A percentile compares a stretch with the other conserved stretches of the same genome.
Conservation (phyloP, 768 basidiomycete genomes). For the Rhodocollybia butyracea region DNA sequence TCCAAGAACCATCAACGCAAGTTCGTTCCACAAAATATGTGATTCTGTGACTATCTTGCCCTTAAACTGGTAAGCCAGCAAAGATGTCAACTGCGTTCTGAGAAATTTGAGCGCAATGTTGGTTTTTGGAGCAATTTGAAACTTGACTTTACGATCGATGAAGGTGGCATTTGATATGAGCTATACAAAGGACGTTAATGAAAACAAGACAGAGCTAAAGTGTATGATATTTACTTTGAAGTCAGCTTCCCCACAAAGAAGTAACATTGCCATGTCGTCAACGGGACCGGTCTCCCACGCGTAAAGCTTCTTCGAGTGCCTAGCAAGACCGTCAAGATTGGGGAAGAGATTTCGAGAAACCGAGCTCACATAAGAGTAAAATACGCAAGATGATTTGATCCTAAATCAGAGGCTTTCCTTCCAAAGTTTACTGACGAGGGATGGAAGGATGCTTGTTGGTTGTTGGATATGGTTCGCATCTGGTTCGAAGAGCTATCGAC, state of each 20-base stretch:
- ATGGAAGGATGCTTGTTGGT: conserved; percentile 76
- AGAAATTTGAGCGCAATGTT: conserved; percentile 79
- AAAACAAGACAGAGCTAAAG: neutral
- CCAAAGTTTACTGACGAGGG: conserved; percentile 91
- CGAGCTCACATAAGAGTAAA: conserved; percentile 80
- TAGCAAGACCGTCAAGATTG: conserved; percentile 22
- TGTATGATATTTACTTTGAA: conserved; percentile 52
- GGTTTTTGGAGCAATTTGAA: conserved; percentile 64
- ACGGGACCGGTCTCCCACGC: conserved; percentile 92
- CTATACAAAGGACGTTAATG: conserved; percentile 34
- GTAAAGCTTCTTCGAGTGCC: conserved; percentile 93
- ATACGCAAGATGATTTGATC: conserved; percentile 71
- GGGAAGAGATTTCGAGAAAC: neutral
- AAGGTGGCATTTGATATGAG: conserved; percentile 64
- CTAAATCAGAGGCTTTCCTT: conserved; percentile 63
- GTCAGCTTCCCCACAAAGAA: conserved; percentile 89
- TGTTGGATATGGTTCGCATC: conserved; percentile 80
- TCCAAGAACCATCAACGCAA: conserved; percentile 62
- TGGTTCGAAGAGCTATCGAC: conserved; percentile 73
- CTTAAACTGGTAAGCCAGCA: conserved; percentile 67
- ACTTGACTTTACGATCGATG: conserved; percentile 85
- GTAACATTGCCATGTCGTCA: conserved; percentile 75
- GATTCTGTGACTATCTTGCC: conserved; percentile 54
- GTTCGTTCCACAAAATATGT: conserved; percentile 70
- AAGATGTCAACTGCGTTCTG: conserved; percentile 54